A percentile compares a stretch with the other conserved stretches of the same genome.
Conservation (phyloP, 768 basidiomycete genomes). For the Termitomyces eurrhizus region DNA sequence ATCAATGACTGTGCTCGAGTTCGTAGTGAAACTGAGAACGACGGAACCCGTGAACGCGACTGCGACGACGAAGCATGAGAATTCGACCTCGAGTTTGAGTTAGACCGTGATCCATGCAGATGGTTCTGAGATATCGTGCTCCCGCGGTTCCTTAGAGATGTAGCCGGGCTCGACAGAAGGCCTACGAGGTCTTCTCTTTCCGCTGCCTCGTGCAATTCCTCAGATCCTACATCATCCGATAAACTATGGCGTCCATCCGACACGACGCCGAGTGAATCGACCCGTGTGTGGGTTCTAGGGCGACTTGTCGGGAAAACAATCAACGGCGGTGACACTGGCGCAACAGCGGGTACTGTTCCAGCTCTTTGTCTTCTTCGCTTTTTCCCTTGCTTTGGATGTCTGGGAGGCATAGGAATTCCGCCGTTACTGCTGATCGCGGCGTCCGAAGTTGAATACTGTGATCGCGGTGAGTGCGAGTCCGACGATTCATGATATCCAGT, state of each 20-base stretch:
- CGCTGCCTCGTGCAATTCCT: slow-evolving; percentile 54
- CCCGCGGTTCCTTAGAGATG: slow-evolving; percentile 40
- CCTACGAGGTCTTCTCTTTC: slow-evolving; percentile 63
- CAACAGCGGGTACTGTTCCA: slow-evolving; percentile 30
- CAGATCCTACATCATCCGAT: slow-evolving; percentile 39
- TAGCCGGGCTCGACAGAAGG: slow-evolving; percentile 47
- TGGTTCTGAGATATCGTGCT: slow-evolving; percentile 29
- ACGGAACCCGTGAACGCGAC: slow-evolving; percentile 42
- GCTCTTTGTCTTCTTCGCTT: slow-evolving; percentile 26
- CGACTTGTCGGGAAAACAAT: slow-evolving; percentile 24
- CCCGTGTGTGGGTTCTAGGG: slow-evolving; percentile 11
- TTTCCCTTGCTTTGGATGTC: slow-evolving; percentile 31
- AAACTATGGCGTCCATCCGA: slow-evolving; percentile 24
- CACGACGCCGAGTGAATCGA: slow-evolving; percentile 10
- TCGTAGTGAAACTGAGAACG: slow-evolving; percentile 47
- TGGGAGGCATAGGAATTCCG: slow-evolving; percentile 40
- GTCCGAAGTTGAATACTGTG: slow-evolving; percentile 29
- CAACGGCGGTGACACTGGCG: slow-evolving; percentile 16
- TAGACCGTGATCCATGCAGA: slow-evolving; percentile 30
- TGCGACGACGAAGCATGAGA: slow-evolving; percentile 36
- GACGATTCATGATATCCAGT: slow-evolving; percentile 62
- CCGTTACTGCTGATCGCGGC: slow-evolving; percentile 31
- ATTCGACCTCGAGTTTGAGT: slow-evolving; percentile 27
- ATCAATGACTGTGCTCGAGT: slow-evolving; percentile 65
- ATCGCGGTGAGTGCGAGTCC: slow-evolving; percentile 53